Conservation (phyloP, 208 protist genomes). For the Perkinsela sp. region DNA sequence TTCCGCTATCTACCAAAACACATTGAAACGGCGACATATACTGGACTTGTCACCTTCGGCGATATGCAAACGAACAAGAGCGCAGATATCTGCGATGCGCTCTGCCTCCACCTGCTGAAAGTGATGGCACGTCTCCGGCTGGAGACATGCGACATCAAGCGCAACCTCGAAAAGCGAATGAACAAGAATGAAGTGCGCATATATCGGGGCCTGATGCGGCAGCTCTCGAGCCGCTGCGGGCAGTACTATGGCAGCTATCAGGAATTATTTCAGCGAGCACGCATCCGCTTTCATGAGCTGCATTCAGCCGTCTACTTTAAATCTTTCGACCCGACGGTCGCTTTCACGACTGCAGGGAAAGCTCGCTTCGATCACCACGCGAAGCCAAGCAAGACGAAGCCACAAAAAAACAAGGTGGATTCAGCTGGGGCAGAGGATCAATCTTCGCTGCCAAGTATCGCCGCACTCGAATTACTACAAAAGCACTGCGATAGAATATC, state of each 20-base stretch:
- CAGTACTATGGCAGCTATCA: neutral
- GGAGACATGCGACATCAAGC: neutral
- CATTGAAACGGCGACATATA: neutral
- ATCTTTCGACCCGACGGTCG: neutral
- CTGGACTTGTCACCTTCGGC: neutral
- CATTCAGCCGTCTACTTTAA: neutral
- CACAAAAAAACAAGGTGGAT: neutral
- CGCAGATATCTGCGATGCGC: neutral
- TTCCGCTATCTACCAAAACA: neutral
- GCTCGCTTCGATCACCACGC: neutral
- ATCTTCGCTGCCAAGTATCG: neutral
- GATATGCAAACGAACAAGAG: neutral
- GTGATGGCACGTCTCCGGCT: neutral
- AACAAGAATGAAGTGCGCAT: neutral
- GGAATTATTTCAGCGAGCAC: neutral
- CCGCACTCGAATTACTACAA: neutral
- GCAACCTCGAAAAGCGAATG: neutral
- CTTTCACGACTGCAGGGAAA: neutral
- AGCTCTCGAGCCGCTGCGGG: neutral
- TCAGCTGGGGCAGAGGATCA: too few relatives aligned
- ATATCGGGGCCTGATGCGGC: neutral
- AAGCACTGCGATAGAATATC: neutral
- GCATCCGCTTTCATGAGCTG: too few relatives aligned
- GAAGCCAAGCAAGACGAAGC: neutral
- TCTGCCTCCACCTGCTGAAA: neutral